Base-by-base conservation (phyloP, 192 early-diverging fungal genomes). In the Rhizophagus clarus region DNA sequence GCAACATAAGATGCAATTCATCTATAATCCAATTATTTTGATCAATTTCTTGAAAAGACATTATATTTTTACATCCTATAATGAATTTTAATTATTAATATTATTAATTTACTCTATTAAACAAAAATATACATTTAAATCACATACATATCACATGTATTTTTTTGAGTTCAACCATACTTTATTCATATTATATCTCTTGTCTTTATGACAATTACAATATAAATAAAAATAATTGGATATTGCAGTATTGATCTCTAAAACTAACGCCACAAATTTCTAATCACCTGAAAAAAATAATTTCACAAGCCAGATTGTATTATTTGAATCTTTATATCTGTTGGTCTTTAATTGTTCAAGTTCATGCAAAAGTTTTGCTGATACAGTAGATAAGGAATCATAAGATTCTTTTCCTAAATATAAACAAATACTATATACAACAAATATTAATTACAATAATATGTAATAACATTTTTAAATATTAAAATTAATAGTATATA, bases 41-140 rank as follows among this genome's bases (percentile, higher is more conserved):
- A 60, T 26, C 29, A 60, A 74, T 14, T n/a, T 56, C n/a, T 37
- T 12, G 51, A 4, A 74, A 74, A 51, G 4, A 10, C 47, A 42
- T 34, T 6, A 3, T 51, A 73, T 60, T 12, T 56, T 42, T 74
- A 42, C 8, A 29, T 14, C 72, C 69, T 71, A 70, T 22, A 73
- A 51, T 32, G 34, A 72, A 72, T n/a, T 67, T 24, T 51, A 32
- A 26, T 72, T 47, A 49, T 49, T 72, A 72, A 32, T 49, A n/a
- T n/a, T n/a, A n/a, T n/a, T n/a, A n/a, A n/a, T n/a, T n/a, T n/a
- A n/a, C n/a, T n/a, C n/a, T n/a, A n/a, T n/a, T n/a, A n/a, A n/a
- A n/a, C n/a, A n/a, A n/a, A n/a, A n/a, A n/a, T n/a, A n/a, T n/a
- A n/a, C n/a, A n/a, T n/a, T n/a, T n/a, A n/a, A 37, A 37, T 37